phyloP scores from a whole-genome alignment of 306 rosid genomes.

The Cucumis cinereus region DNA sequence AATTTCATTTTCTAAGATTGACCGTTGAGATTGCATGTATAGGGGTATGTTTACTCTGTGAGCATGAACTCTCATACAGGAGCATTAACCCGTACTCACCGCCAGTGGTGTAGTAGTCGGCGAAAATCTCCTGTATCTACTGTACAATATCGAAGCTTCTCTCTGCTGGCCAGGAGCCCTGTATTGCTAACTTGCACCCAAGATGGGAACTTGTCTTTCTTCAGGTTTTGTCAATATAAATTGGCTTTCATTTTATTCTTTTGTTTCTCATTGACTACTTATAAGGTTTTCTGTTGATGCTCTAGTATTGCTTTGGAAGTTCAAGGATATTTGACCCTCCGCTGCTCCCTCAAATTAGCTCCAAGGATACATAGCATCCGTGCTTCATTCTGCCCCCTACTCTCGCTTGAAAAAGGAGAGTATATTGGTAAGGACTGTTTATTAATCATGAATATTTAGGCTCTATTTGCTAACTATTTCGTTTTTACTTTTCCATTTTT shows the following conservation, averaged over 20 bases:
- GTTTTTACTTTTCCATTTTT: too few species aligned
- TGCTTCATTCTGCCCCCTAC: constrained; percentile 92
- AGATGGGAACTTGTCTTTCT: constrained; percentile 87
- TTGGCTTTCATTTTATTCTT: constrained; percentile 2
- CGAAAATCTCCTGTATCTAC: constrained; percentile 75
- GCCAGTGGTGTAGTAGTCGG: constrained; percentile 50
- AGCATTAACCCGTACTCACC: constrained; percentile 75
- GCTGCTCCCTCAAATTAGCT: constrained; percentile 82
- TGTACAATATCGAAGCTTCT: constrained; percentile 85
- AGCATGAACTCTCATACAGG: constrained; percentile 83
- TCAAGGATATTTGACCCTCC: constrained; percentile 87
- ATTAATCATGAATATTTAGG: not conserved
- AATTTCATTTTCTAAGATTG: constrained; percentile 7
- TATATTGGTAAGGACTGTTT: constrained; percentile 51
- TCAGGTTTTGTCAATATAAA: constrained; percentile 43
- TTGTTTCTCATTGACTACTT: constrained; percentile 13
- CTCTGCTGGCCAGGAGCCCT: constrained; percentile 81
- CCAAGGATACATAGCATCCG: constrained; percentile 77
- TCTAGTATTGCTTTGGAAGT: constrained; percentile 77
- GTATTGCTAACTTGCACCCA: constrained; percentile 81
- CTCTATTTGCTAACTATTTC: too few species aligned
- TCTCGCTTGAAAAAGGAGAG: constrained; percentile 95
- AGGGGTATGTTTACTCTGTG: constrained; percentile 88
- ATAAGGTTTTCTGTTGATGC: constrained; percentile 11
- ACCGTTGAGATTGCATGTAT: constrained; percentile 23